Percentiles rank a stretch among this genome's conserved stretches.
Evolutionary conservation across 805 yeast genomes (phyloP).

Genomic region (Wickerhamia fluorescens): DNA sequence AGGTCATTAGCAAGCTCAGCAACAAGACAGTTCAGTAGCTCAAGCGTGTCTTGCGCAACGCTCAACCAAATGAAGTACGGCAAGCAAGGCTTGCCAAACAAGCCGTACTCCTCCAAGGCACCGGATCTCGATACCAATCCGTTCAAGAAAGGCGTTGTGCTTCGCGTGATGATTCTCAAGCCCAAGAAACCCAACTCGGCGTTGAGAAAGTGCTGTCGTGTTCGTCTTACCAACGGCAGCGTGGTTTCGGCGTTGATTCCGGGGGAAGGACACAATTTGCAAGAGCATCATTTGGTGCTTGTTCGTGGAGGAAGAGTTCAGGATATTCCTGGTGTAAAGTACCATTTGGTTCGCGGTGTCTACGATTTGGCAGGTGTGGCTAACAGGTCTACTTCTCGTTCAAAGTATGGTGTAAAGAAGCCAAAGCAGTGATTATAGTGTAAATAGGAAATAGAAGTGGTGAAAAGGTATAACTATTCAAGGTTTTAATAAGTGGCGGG

Average conservation of each 20-base stretch:
- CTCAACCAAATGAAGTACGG: slow-evolving; percentile 74
- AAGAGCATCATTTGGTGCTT: slow-evolving; percentile 92
- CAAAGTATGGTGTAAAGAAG: slow-evolving; percentile 89
- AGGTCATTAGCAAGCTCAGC: too few relatives aligned
- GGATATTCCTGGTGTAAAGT: slow-evolving; percentile 97
- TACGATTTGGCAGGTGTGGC: slow-evolving; percentile 93
- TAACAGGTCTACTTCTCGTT: slow-evolving; percentile 80
- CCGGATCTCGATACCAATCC: slow-evolving; percentile 85
- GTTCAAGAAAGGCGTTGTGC: slow-evolving; percentile 85
- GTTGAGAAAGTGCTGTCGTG: slow-evolving; percentile 94
- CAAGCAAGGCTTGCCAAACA: slow-evolving; percentile 40
- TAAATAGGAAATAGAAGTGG: too few relatives aligned
- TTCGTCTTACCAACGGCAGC: slow-evolving; percentile 83
- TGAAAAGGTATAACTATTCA: too few relatives aligned
- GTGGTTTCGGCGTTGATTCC: slow-evolving; percentile 90
- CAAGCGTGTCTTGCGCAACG: slow-evolving; percentile 39
- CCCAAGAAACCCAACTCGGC: slow-evolving; percentile 99
- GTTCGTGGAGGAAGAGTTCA: slow-evolving; percentile 99
- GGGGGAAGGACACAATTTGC: slow-evolving; percentile 97
- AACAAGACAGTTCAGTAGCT: too few relatives aligned
- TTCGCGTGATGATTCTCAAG: slow-evolving; percentile 88
- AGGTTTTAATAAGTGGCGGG: too few relatives aligned
- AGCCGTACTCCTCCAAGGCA: slow-evolving; percentile 49
- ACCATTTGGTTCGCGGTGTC: slow-evolving; percentile 88
- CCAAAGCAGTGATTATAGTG: slow-evolving; percentile 35